phyloP scores from a whole-genome alignment of 768 basidiomycete genomes.

The Agrocybe praecox region DNA sequence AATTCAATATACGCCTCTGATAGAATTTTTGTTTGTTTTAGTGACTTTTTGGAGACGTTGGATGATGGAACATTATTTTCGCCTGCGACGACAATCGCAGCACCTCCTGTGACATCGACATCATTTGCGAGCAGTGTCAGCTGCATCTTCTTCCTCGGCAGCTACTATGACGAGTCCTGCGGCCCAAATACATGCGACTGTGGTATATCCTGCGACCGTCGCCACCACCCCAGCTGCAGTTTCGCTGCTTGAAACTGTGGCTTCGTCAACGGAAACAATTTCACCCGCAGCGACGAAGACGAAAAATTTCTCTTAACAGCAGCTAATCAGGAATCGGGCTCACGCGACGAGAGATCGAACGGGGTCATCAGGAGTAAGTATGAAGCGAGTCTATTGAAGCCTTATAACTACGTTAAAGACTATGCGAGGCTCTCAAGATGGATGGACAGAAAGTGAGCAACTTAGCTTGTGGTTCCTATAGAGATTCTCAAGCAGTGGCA shows the following conservation, averaged over 20 bases:
- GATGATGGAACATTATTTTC: constrained; percentile 84
- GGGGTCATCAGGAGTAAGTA: constrained; percentile 96
- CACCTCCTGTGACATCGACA: constrained; percentile 49
- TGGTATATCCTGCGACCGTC: constrained; percentile 7
- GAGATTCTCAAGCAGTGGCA: constrained; percentile 64
- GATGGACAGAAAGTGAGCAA: constrained; percentile 88
- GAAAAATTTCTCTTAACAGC: constrained; percentile 91
- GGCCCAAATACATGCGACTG: constrained; percentile 14
- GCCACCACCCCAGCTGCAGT: constrained; percentile 7
- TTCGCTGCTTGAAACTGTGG: constrained; percentile 10
- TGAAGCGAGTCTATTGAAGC: constrained; percentile 92
- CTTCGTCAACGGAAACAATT: constrained; percentile 46
- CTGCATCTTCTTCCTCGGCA: constrained; percentile 8
- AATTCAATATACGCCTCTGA: constrained; percentile 8
- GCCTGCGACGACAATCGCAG: constrained; percentile 52
- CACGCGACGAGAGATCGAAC: constrained; percentile 86
- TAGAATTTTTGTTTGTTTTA: constrained; percentile 26
- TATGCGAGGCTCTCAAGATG: constrained; percentile 89
- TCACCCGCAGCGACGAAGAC: constrained; percentile 78
- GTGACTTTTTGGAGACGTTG: constrained; percentile 87
- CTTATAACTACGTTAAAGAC: constrained; percentile 96
- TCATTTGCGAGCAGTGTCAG: constrained; percentile 23
- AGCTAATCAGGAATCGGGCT: constrained; percentile 91
- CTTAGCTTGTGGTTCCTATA: too few relatives aligned
- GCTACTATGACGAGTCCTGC: constrained; percentile 7